Evolutionary conservation across 805 yeast species (phyloP), one percentile per base, ranked within the genome.

Genomic region (Sporopachydermia quercuum): DNA sequence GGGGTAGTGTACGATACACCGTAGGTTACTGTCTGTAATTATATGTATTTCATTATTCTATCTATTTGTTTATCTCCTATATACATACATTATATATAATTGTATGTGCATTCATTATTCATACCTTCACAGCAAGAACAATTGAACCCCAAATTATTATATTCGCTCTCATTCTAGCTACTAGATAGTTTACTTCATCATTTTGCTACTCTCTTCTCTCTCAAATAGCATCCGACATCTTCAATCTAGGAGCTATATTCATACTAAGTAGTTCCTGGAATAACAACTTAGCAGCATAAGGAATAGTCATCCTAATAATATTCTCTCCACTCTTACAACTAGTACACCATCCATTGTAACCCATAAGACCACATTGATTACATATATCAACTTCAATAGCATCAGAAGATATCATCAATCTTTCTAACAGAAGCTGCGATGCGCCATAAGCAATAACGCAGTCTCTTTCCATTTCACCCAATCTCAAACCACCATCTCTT

Each of bases 391-490:
- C 96, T 50, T 91, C 97, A 56, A 91, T 91, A 0, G 96, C 97
- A 65, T 91, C 98, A 0, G 97, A 87, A 40, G 95, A 83, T 39
- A 87, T 65, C 98, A 91, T 91, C 53, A 91, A 70, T 61, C 98
- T 76, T 62, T 91, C 98, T 45, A 91, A 65, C 48, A 91, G 68
- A 49, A 91, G 65, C 61, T 89, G 97, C 3, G 96, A 87, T 1
- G 98, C 98, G 54, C 98, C 98, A 53, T 91, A 91, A 1, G 98
- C 98, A 62, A 91, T 93, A 47, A 91, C 95, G 78, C 98, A 91
- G 67, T 91, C 98, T 63, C 98, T 81, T 61, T 91, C 98, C 98
- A 91, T 91, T 65, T 91, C 98, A 53, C 98, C 98, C 59, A 91
- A 71, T 68, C 98, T 79, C 57, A 91, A 71, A 57, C 98, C 98